Conservation (phyloP, 192 early-diverging fungal genomes). For the Backusella psychrophila region DNA sequence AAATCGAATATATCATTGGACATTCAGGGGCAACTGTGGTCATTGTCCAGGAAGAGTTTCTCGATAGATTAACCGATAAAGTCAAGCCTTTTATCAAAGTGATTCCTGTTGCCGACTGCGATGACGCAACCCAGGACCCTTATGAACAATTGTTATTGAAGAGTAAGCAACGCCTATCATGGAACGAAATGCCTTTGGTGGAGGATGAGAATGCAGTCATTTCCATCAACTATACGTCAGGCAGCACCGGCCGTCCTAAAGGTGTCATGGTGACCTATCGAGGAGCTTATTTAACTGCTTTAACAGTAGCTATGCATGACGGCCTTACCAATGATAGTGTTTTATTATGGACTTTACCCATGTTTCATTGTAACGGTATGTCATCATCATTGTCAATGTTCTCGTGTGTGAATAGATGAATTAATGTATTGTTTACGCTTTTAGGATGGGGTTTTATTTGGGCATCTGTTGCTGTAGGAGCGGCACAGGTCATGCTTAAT, state of each 20-base stretch:
- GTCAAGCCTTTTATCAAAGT: neutral
- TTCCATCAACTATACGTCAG: slow-evolving; percentile 58
- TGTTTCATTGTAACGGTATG: slow-evolving; percentile 56
- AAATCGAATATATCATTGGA: slow-evolving; percentile 56
- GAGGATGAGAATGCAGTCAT: slow-evolving; percentile 47
- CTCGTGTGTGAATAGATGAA: neutral
- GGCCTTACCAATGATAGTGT: slow-evolving; percentile 43
- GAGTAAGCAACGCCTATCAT: slow-evolving; percentile 17
- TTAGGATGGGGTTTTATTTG: slow-evolving; percentile 35
- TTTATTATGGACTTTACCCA: slow-evolving; percentile 52
- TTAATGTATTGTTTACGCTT: slow-evolving; percentile 7
- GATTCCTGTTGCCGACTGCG: slow-evolving; percentile 14
- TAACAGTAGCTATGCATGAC: slow-evolving; percentile 44
- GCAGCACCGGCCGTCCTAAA: slow-evolving; percentile 55
- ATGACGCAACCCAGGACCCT: slow-evolving; percentile 35
- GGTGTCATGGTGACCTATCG: slow-evolving; percentile 53
- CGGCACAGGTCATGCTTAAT: slow-evolving; percentile 48
- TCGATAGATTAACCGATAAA: slow-evolving; percentile 23
- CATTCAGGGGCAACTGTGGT: slow-evolving; percentile 49
- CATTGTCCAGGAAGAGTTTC: slow-evolving; percentile 48
- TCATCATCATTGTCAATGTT: neutral
- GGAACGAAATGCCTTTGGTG: slow-evolving; percentile 43
- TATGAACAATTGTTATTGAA: slow-evolving; percentile 47
- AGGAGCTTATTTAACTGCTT: slow-evolving; percentile 49
- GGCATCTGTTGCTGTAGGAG: slow-evolving; percentile 17